Base-by-base conservation (phyloP, 2,329 filamentous ascomycete genomes). In the Beauveria sp. region DNA sequence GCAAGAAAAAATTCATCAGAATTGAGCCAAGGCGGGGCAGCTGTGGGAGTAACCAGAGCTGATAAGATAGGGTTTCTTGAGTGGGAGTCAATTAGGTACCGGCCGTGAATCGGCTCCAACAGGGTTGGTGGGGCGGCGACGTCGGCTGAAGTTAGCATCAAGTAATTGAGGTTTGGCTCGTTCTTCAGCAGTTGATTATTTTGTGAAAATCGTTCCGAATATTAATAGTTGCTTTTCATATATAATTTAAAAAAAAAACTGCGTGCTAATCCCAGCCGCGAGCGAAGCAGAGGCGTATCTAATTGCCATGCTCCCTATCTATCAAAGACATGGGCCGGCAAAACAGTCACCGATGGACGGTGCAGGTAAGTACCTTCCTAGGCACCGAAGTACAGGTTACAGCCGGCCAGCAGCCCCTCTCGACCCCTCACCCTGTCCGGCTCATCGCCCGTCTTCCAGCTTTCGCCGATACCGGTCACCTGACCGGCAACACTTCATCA, bases 391-490 rank as follows among this genome's bases (percentile, higher is more conserved):
- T 14, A 12, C 30, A 34, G 30, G 30, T 10, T 34, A 34, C 30
- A 34, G 30, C 30, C 10, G 4, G 10, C 30, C 10, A 34, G 30
- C 30, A 34, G 30, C 30, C 30, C 30, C 47, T 46, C 47, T 10
- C 30, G 14, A 10, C 30, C 30, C 30, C 47, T 46, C 47, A 18
- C 18, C 47, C 22, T 24, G 30, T 5, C 24, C 48, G 56, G 44
- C 55, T 28, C 55, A 9, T 52, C 48, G 40, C 47, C 56, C 47
- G 20, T 22, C 40, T 18, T 16, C 51, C 20, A 47, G 16, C 41
- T 24, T 7, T 18, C 59, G 46, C 53, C 20, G n/a, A 41, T 16
- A 61, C 59, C 59, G 59, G 59, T 61, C 59, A 61, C 59, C 52
- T 61, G 59, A 61, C 59, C 59, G 59, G 59, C 52, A 30, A 43